Percentiles rank a stretch among this genome's conserved stretches.
These are phyloP conservation scores for Colletotrichum eleusines DNA, from an alignment of 2,329 filamentous ascomycete species.

Conservation along the genomic window DNA sequence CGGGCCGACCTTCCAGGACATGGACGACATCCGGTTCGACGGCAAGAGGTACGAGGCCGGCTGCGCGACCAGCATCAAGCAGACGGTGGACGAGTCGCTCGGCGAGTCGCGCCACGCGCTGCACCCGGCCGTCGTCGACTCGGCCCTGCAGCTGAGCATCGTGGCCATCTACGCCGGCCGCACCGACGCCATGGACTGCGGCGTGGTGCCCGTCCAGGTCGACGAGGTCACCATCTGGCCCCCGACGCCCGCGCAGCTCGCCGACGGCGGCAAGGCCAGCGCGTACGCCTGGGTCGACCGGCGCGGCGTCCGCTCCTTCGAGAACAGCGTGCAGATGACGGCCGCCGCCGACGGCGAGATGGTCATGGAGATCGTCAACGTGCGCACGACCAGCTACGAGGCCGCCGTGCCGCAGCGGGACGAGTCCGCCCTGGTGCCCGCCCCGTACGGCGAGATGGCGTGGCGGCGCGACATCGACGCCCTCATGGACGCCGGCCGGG, in stretches of 20 bases:
- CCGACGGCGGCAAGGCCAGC: constrained; percentile 30
- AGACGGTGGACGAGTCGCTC: constrained; percentile 35
- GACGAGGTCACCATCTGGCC: constrained; percentile 47
- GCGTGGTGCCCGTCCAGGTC: constrained; percentile 48
- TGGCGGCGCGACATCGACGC: too few relatives aligned
- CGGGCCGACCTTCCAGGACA: constrained; percentile 53
- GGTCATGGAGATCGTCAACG: too few relatives aligned
- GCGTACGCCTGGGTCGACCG: not conserved
- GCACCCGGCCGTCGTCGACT: constrained; percentile 56
- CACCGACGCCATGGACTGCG: constrained; percentile 47
- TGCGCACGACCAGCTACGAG: too few relatives aligned
- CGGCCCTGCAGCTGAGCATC: constrained; percentile 50
- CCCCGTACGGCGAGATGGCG: too few relatives aligned
- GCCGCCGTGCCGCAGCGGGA: too few relatives aligned
- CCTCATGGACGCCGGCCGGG: too few relatives aligned
- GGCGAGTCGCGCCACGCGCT: constrained; percentile 55
- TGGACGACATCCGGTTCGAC: constrained; percentile 48
- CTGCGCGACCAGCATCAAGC: constrained; percentile 43
- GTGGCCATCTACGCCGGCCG: constrained; percentile 48
- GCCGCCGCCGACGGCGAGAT: too few relatives aligned
- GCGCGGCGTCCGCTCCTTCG: too few relatives aligned
- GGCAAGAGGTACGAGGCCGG: constrained; percentile 46
- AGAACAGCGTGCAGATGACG: too few relatives aligned
- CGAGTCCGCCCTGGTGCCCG: too few relatives aligned
- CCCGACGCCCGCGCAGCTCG: constrained; percentile 39